Evolutionary conservation across 2,329 filamentous ascomycete species (phyloP), one percentile per base, ranked within the genome.

Genomic region (Didymella pinodella): DNA sequence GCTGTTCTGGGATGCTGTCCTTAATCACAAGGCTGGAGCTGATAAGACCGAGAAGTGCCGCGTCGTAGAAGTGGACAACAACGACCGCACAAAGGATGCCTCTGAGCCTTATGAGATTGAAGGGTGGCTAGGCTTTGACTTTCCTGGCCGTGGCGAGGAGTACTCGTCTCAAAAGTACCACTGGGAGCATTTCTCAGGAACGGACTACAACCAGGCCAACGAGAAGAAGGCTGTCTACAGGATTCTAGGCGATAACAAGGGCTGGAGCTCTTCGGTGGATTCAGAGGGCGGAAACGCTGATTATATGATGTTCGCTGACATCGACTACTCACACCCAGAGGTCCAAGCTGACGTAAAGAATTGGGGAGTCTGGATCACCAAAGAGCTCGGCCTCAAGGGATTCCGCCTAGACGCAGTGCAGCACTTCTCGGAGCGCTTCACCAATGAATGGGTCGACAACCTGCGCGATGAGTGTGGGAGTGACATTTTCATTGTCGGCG

Each of bases 401-500:
- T 88, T 92, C 73, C 82, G 90, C 18, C 83, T 92, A 49, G 90
- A 92, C 72, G 90, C 89, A 12, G 86, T 88, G 29, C 90, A 91
- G 76, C 90, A 92, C 75, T 90, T 88, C 75, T 88, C 85, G 28
- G 84, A 85, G 58, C 80, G 82, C n/a, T 92, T 92, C 69, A 82
- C 88, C 31, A 82, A 81, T 41, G 82, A 86, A n/a, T 90, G 90
- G 76, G 83, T 91, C 49, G 77, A 79, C 6, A 78, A 84, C 45
- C 75, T 90, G 58, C 84, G 73, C 36, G 65, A 72, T 20, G 54
- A 75, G 84, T 68, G 78, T 80, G 83, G 83, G 4, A 44, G 66
- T 2, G 76, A 81, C 12, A 86, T 87, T 74, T 88, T 90, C 68
- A 78, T 90, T 16, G 85, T 92, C 1, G 89, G 87, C 10, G 89